Conservation (phyloP, 352 stramenopile genomes). For the Elongisporangium anandrum region DNA sequence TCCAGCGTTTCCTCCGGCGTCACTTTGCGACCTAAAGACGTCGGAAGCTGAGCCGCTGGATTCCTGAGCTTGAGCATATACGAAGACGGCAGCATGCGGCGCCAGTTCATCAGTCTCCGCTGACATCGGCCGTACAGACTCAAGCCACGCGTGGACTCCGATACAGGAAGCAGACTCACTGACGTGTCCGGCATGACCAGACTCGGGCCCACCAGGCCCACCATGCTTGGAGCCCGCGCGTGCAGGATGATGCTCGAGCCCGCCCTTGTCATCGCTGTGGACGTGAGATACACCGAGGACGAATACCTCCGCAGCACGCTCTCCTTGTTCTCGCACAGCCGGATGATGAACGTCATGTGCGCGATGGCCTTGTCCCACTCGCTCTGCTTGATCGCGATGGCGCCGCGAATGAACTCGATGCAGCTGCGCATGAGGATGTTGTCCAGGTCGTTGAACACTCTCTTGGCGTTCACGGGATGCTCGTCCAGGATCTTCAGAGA, state of each 20-base stretch:
- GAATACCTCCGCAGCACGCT: constrained; percentile 53
- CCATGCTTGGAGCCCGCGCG: neutral
- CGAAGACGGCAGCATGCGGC: neutral
- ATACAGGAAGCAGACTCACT: neutral
- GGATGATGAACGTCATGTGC: constrained; percentile 62
- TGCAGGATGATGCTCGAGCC: neutral
- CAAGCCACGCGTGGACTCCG: neutral
- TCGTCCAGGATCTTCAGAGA: constrained; percentile 63
- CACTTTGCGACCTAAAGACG: constrained; percentile 12
- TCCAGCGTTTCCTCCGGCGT: constrained; percentile 50
- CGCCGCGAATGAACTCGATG: constrained; percentile 69
- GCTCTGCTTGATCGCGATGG: constrained; percentile 67
- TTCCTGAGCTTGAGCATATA: neutral
- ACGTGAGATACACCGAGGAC: constrained; percentile 18
- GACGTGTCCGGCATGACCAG: neutral
- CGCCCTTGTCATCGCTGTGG: constrained; percentile 1
- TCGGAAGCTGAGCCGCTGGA: neutral
- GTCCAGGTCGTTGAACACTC: constrained; percentile 41
- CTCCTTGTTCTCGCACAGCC: constrained; percentile 58
- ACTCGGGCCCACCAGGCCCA: neutral
- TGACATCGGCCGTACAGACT: neutral
- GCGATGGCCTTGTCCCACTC: constrained; percentile 58
- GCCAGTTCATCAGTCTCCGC: neutral
- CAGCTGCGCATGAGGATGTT: constrained; percentile 55
- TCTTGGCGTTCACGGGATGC: constrained; percentile 25